These are phyloP conservation scores for Besnoitia besnoiti DNA, from an alignment of 169 alveolate species.

Conservation along the genomic window DNA sequence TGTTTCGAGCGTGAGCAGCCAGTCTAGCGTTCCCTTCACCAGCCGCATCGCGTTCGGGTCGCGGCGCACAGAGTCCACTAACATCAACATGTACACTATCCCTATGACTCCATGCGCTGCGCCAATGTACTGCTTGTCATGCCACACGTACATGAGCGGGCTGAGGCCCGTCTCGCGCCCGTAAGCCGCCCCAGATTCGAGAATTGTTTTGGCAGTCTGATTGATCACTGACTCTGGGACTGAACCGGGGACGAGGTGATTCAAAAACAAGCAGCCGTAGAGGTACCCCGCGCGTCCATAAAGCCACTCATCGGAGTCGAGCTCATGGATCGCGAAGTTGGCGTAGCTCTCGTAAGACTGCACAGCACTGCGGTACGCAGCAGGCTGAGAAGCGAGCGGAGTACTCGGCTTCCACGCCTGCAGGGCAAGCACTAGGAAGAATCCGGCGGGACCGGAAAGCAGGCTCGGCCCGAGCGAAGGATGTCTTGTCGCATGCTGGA, in stretches of 20 bases:
- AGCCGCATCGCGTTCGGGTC: neutral
- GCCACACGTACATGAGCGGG: neutral
- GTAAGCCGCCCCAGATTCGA: neutral
- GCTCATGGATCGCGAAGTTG: neutral
- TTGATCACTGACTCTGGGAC: neutral
- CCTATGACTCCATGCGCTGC: conserved; percentile 5
- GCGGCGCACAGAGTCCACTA: neutral
- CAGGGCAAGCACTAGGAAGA: neutral
- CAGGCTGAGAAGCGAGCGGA: conserved; percentile 9
- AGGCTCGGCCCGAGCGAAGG: neutral
- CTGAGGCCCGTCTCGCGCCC: neutral
- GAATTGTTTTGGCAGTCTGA: no score
- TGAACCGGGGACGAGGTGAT: neutral
- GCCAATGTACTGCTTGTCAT: neutral
- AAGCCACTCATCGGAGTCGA: conserved; percentile 27
- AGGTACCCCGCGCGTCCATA: conserved; percentile 36
- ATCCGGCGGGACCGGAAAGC: conserved; percentile 8
- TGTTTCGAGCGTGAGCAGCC: conserved; percentile 26
- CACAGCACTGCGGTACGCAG: neutral
- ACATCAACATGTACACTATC: neutral
- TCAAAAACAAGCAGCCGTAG: neutral
- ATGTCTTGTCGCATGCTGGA: neutral
- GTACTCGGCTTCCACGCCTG: neutral
- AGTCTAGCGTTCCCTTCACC: neutral
- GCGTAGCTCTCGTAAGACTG: neutral